Evolutionary conservation across 1,284 basidiomycete genomes (phyloP).

Genomic region (Tilletia indica): DNA sequence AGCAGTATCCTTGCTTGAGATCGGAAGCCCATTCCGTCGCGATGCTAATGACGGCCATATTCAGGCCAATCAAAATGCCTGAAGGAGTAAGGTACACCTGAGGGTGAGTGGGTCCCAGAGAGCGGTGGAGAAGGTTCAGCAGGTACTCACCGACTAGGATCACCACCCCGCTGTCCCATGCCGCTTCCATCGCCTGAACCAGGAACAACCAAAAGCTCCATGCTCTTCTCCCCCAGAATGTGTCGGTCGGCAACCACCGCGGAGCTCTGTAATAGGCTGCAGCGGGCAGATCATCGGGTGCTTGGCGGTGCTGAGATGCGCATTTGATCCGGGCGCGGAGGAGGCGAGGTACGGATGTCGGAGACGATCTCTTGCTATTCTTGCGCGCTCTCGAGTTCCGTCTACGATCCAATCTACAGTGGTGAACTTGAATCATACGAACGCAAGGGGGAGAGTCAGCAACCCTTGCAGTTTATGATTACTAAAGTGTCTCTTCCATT

Average conservation of each 20-base stretch:
- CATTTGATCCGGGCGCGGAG: slow-evolving; percentile 29
- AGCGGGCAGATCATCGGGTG: slow-evolving; percentile 29
- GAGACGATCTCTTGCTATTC: slow-evolving; percentile 38
- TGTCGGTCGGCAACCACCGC: slow-evolving; percentile 34
- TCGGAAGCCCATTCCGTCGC: slow-evolving; percentile 97
- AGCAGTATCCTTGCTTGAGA: slow-evolving; percentile 94
- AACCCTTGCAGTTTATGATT: background rate
- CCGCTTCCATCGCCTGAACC: slow-evolving; percentile 35
- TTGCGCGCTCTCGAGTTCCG: slow-evolving; percentile 48
- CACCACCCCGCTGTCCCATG: slow-evolving; percentile 49
- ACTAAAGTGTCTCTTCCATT: background rate
- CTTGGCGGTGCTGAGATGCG: slow-evolving; percentile 27
- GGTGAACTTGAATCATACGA: slow-evolving; percentile 29
- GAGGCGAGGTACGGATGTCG: slow-evolving; percentile 31
- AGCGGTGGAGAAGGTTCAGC: slow-evolving; percentile 16
- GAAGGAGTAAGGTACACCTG: slow-evolving; percentile 6
- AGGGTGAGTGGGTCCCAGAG: too few relatives aligned
- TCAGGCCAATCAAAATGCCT: slow-evolving; percentile 72
- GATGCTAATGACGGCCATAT: slow-evolving; percentile 91
- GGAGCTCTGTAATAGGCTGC: slow-evolving; percentile 30
- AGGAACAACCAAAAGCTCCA: slow-evolving; percentile 40
- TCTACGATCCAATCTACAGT: slow-evolving; percentile 56
- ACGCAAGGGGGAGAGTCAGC: background rate
- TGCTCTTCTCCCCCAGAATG: slow-evolving; percentile 30
- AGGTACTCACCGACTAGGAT: slow-evolving; percentile 42